A percentile compares a stretch with the other conserved stretches of the same genome.
These are phyloP conservation scores for Suillus occidentalis DNA, from an alignment of 768 basidiomycete genomes.

Conservation along the genomic window DNA sequence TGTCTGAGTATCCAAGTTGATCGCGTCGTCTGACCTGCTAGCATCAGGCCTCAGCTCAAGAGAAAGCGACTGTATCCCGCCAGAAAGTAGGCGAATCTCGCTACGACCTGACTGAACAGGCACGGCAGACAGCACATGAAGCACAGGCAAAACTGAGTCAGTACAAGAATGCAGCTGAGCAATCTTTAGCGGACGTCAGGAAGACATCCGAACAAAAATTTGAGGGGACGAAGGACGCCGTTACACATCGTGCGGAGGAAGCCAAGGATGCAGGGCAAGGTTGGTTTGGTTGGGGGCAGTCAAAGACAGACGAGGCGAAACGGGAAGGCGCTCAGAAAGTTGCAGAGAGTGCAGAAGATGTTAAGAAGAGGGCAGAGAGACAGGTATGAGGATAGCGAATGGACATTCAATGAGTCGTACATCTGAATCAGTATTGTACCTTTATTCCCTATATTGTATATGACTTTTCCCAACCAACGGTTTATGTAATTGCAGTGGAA, in stretches of 20 bases:
- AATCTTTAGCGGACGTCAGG: slow-evolving; percentile 24
- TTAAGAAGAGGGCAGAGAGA: slow-evolving; percentile 29
- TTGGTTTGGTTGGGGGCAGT: slow-evolving; percentile 42
- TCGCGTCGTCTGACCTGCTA: not conserved
- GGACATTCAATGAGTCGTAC: not conserved
- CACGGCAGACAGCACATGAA: slow-evolving; percentile 26
- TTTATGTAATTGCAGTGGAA: not conserved
- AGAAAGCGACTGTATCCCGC: slow-evolving; percentile 14
- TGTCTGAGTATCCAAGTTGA: not conserved
- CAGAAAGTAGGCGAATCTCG: slow-evolving; percentile 23
- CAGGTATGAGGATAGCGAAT: slow-evolving; percentile 17
- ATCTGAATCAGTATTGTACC: not conserved
- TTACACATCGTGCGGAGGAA: slow-evolving; percentile 20
- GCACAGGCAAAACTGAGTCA: slow-evolving; percentile 24
- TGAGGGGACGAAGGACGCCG: slow-evolving; percentile 31
- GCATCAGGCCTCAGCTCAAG: slow-evolving; percentile 22
- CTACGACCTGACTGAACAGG: slow-evolving; percentile 25
- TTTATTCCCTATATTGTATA: not conserved
- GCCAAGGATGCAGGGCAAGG: slow-evolving; percentile 30
- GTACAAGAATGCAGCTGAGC: slow-evolving; percentile 27
- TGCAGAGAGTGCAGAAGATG: slow-evolving; percentile 28
- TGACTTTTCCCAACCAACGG: not conserved
- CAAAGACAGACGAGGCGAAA: slow-evolving; percentile 32
- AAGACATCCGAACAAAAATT: slow-evolving; percentile 27
- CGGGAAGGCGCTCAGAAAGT: slow-evolving; percentile 27